Evolutionary conservation across 257 asterid genomes (phyloP), one percentile per base, ranked within the genome.

Genomic region (Petunia axillaris): DNA sequence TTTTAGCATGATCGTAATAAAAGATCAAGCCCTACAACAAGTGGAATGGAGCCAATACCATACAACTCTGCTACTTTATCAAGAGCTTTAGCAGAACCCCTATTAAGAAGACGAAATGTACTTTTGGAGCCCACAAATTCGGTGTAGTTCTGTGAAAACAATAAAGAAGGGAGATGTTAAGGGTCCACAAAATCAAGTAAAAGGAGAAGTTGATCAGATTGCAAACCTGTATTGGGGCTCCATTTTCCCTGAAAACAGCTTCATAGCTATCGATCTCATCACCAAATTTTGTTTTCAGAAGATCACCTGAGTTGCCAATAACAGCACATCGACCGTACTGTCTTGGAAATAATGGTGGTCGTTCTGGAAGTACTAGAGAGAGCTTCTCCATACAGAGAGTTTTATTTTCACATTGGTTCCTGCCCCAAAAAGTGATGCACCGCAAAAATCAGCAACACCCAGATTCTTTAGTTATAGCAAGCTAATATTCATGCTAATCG

Each of bases 41-140:
- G 15, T 82, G 78, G 82, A 80, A 82, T 66, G 48, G 77, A 67
- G 85, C 60, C 80, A 77, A 79, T 91, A 96, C 99, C 99, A 83
- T 96, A 90, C 87, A 96, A 84, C 91, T 94, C 98, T 2, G 98
- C 97, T 79, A 96, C 98, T 96, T 94, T 96, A 87, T 94, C 98
- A 74, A 96, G 98, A 81, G 98, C 99, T 90, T 96, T 96, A 74
- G 99, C 99, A 55, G 99, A 96, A 65, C 98, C 99, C 82, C 99
- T 88, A 88, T 96, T 96, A 77, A 96, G 98, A 82, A 96, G 98
- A 76, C 98, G 98, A 82, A 94, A 92, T 55, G 98, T 96, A 85
- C 98, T 94, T 87, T 92, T 94, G 8, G 93, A 86, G 81, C 99
- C 99, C 82, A 92, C 99, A 75, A 88, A 81, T 81, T 91, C 98